Evolutionary conservation across 2,329 filamentous ascomycete genomes (phyloP), one percentile per base, ranked within the genome.

Genomic region (Penicillium sp.): DNA sequence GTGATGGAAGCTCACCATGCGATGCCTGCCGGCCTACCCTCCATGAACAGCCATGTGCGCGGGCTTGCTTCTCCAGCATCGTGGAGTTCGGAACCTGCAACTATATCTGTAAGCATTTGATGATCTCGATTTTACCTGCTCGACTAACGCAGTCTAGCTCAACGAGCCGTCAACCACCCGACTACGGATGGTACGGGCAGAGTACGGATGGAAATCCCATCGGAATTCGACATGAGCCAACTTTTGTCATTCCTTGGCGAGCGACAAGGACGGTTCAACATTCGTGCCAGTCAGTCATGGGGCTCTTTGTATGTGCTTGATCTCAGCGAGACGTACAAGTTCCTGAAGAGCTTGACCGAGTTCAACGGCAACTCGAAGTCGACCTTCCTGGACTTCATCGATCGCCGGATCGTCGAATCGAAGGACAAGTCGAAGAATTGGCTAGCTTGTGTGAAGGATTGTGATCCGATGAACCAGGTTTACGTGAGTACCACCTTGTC

Each of bases 1-100:
- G 66, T 39, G 62, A 66, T 50, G 66, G 66, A 38, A 61, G 58
- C 39, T 49, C 63, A 11, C 66, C 66, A 12, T 69, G 66, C 44
- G 58, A 64, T 41, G 64, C 65, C 22, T 69, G 66, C 40, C 57
- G 62, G 8, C 64, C 62, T 12, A 65, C 64, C 5, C 55, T 67
- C 12, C 59, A 66, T 38, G 62, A 67, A 35, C 65, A 68, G 36
- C 66, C 66, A 8, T 70, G 67, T 43, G 64, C 65, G 6, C 60
- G 57, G 18, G 66, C 67, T 17, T 65, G 66, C 41, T 70, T 70
- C 39, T 58, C 64, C 13, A 67, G 61, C 35, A 64, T 70, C 35
- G 62, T 70, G 15, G 62, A 67, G 41, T 65, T 62, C 27, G 67
- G 65, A 27, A 67, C 66, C 3, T 68, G 65, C 50, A 69, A 70